Evolutionary conservation across 2,329 filamentous ascomycete genomes (phyloP).

Genomic region (Trichophyton benhamiae): DNA sequence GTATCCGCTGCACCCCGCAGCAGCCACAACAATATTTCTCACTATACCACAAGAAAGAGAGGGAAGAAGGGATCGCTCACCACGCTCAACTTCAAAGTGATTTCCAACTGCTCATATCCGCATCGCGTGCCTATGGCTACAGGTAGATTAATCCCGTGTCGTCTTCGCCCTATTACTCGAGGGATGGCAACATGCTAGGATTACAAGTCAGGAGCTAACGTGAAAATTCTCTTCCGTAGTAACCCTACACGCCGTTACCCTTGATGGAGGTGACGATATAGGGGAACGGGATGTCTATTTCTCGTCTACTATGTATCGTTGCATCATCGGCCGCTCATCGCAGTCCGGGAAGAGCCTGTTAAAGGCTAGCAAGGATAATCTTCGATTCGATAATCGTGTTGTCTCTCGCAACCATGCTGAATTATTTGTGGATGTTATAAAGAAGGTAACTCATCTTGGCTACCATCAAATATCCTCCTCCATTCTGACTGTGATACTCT

Average conservation of each 20-base stretch:
- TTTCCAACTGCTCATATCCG: background rate
- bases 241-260: conserved; percentile 23
- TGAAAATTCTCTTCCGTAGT: conserved; percentile 17
- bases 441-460: conserved; percentile 18
- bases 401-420: conserved; percentile 37
- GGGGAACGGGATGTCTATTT: conserved; percentile 26
- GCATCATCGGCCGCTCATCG: conserved; percentile 33
- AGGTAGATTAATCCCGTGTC: background rate
- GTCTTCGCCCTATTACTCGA: background rate
- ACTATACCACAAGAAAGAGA: background rate
- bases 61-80: too few species aligned
- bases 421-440: conserved; percentile 20
- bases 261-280: conserved; percentile 18
- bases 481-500: background rate
- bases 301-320: conserved; percentile 16
- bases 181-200: background rate
- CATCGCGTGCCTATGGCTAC: background rate
- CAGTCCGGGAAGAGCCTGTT: conserved; percentile 28
- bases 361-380: conserved; percentile 27
- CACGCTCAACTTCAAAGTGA: background rate
- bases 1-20: background rate
- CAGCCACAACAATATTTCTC: background rate
- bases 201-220: background rate
- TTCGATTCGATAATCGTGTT: conserved; percentile 36
- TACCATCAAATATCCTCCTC: conserved; percentile 9